Conservation (phyloP, 1,284 basidiomycete genomes). For the Ceratobasidium sp. region DNA sequence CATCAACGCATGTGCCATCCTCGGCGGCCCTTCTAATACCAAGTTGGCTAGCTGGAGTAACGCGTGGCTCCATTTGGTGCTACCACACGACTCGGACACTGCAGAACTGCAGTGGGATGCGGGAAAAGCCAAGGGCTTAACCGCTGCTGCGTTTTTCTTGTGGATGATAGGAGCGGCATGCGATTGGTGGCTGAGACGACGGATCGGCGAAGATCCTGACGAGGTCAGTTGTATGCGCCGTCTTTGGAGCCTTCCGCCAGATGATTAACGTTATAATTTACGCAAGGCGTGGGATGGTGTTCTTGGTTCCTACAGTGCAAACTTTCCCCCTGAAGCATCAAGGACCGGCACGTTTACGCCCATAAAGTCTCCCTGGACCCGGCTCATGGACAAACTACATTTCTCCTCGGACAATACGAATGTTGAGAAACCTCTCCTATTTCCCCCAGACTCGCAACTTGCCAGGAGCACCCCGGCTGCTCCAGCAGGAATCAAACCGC, state of each 20-base stretch:
- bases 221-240: conserved; percentile 55
- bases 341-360: conserved; percentile 59
- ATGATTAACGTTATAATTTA: too few species aligned
- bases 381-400: conserved; percentile 51
- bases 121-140: conserved; percentile 62
- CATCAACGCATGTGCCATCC: conserved; percentile 60
- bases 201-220: conserved; percentile 70
- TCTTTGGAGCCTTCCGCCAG: not conserved
- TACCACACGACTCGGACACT: conserved; percentile 45
- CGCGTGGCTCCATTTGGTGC: conserved; percentile 61
- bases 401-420: not conserved
- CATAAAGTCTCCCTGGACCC: conserved; percentile 60
- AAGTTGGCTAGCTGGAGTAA: conserved; percentile 64
- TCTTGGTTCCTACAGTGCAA: conserved; percentile 63
- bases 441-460: conserved; percentile 39
- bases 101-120: conserved; percentile 61
- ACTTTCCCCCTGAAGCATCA: conserved; percentile 55
- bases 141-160: conserved; percentile 63
- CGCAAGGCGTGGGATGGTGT: conserved; percentile 74
- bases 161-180: conserved; percentile 55
- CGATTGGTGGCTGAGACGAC: conserved; percentile 63
- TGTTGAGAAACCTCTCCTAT: conserved; percentile 37
- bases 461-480: not conserved
- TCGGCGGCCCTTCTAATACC: conserved; percentile 48
- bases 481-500: not conserved